Conservation (phyloP, 805 yeast species). For the Zygosaccharomyces siamensis region DNA sequence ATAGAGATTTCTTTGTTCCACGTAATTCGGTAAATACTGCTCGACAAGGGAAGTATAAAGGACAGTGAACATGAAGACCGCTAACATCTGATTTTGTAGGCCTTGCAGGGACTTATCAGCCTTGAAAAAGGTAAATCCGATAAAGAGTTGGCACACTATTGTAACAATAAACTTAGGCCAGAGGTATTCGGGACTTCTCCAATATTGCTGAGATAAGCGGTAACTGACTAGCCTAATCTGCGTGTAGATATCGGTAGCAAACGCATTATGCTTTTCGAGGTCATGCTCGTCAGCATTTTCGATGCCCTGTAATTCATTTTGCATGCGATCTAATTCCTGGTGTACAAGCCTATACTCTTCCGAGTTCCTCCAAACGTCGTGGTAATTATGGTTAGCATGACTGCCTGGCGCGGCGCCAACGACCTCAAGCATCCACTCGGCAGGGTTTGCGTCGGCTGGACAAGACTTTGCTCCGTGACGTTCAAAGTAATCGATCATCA, state of each 20-base stretch:
- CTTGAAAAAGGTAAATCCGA: constrained; percentile 70
- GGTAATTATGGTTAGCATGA: constrained; percentile 64
- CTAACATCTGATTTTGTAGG: constrained; percentile 77
- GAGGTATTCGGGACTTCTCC: constrained; percentile 61
- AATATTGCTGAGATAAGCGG: constrained; percentile 59
- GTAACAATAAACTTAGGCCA: constrained; percentile 57
- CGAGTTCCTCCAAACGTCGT: constrained; percentile 74
- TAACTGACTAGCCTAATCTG: constrained; percentile 46
- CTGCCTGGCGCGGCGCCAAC: constrained; percentile 83
- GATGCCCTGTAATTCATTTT: constrained; percentile 44
- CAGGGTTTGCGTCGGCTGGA: constrained; percentile 70
- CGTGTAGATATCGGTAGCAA: constrained; percentile 40
- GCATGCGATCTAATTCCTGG: constrained; percentile 60
- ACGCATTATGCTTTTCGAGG: constrained; percentile 34
- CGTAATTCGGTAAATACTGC: constrained; percentile 62
- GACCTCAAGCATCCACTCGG: constrained; percentile 91
- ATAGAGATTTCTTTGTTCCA: constrained; percentile 57
- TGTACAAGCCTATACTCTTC: constrained; percentile 54
- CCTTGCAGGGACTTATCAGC: constrained; percentile 61
- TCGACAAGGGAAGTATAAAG: constrained; percentile 52
- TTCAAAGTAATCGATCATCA: constrained; percentile 63
- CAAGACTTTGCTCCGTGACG: constrained; percentile 58
- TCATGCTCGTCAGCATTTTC: constrained; percentile 34
- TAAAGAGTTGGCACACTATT: constrained; percentile 51
- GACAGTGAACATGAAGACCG: constrained; percentile 63